Percentiles rank a stretch among this genome's conserved stretches.
Evolutionary conservation across 75 land plant species (phyloP).

Genomic region (Adiantum capillusveneris): DNA sequence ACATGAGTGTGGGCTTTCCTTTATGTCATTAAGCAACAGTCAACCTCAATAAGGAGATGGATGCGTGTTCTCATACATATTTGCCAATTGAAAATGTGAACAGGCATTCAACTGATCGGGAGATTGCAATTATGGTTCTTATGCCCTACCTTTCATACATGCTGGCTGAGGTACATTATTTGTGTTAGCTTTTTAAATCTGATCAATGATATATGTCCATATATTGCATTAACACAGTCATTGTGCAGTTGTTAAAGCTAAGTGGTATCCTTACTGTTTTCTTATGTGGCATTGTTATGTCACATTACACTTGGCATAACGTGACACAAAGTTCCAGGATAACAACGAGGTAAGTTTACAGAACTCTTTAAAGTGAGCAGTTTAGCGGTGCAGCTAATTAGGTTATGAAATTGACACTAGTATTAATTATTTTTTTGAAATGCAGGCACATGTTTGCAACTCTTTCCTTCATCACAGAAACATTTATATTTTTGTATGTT

Average conservation of each 20-base stretch:
- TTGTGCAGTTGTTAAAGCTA: conserved; percentile 19
- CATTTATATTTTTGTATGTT: conserved; percentile 37
- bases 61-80: no score
- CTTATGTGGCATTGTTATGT: conserved; percentile 40
- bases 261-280: conserved; percentile 40
- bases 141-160: conserved; percentile 38
- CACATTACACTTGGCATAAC: conserved; percentile 40
- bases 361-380: no score
- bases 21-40: no score
- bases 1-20: no score
- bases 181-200: neutral
- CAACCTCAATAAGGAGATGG: no score
- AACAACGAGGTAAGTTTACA: conserved; percentile 18
- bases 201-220: neutral
- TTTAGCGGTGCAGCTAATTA: neutral
- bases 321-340: conserved; percentile 23
- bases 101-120: conserved; percentile 37
- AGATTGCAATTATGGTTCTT: conserved; percentile 36
- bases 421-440: neutral
- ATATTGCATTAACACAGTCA: neutral
- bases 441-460: conserved; percentile 36
- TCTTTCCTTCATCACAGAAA: conserved; percentile 34
- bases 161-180: conserved; percentile 27
- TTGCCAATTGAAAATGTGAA: neutral
- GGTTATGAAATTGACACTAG: neutral